phyloP scores from a whole-genome alignment of 352 stramenopile species.

The Phytophthora fragariaefolia region DNA sequence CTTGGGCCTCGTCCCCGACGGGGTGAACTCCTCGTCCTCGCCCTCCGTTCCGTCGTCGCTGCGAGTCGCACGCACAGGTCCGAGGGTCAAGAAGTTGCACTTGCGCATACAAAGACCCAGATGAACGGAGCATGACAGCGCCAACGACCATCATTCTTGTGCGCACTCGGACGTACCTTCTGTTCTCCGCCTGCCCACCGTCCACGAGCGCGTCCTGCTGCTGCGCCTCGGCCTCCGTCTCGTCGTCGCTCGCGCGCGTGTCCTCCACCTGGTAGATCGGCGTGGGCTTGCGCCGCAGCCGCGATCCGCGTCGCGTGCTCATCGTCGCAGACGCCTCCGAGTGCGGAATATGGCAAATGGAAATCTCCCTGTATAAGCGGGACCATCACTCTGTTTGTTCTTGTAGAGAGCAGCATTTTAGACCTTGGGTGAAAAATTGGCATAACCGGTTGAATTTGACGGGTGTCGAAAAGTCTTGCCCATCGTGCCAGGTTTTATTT shows the following conservation, averaged over 20 bases:
- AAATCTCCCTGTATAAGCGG: too few species aligned
- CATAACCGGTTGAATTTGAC: too few species aligned
- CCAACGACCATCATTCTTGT: constrained; percentile 34
- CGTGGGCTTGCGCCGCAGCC: constrained; percentile 70
- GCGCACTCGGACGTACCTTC: constrained; percentile 36
- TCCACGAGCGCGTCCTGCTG: constrained; percentile 24
- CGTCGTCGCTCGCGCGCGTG: constrained; percentile 33
- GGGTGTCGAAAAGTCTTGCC: too few species aligned
- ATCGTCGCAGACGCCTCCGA: constrained; percentile 25
- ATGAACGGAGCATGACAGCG: constrained; percentile 2
- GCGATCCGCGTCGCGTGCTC: constrained; percentile 61
- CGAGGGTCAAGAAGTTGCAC: constrained; percentile 17
- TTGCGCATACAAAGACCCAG: constrained; percentile 17
- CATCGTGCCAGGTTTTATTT: too few species aligned
- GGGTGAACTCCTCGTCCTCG: constrained; percentile 47
- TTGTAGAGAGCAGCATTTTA: background rate
- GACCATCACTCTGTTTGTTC: background rate
- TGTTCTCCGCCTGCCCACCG: constrained; percentile 28
- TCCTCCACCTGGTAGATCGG: constrained; percentile 77
- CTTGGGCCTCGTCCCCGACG: constrained; percentile 22
- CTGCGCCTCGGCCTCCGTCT: constrained; percentile 25
- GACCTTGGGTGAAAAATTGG: too few species aligned
- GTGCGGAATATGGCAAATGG: constrained; percentile 20
- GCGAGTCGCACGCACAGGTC: background rate
- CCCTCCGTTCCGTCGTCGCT: constrained; percentile 36